These are phyloP conservation scores for Huntiella moniliformis DNA, from an alignment of 2,329 filamentous ascomycete genomes.

Conservation along the genomic window DNA sequence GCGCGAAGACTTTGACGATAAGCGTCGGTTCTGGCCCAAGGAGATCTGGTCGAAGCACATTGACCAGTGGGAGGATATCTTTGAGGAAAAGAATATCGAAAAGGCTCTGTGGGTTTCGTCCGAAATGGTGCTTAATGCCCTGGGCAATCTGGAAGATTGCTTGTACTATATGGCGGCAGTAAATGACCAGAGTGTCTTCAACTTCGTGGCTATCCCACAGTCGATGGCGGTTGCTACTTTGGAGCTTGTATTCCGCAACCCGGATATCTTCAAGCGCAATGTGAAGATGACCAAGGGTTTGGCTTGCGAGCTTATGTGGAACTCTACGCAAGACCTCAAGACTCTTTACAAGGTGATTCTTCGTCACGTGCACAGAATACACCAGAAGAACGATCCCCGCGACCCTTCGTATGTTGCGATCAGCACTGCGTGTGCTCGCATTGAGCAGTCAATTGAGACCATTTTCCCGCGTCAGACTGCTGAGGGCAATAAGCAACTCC, in stretches of 20 bases:
- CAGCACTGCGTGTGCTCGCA: constrained; percentile 68
- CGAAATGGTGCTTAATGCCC: constrained; percentile 82
- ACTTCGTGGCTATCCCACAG: constrained; percentile 95
- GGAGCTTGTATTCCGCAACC: constrained; percentile 83
- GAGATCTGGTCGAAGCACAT: constrained; percentile 97
- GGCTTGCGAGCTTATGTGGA: constrained; percentile 76
- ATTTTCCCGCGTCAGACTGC: constrained; percentile 75
- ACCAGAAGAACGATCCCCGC: constrained; percentile 81
- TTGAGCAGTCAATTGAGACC: constrained; percentile 88
- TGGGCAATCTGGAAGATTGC: constrained; percentile 77
- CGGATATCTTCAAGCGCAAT: constrained; percentile 64
- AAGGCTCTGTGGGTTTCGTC: constrained; percentile 71
- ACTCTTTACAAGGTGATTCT: constrained; percentile 69
- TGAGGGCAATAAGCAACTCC: constrained; percentile 28
- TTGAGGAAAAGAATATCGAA: constrained; percentile 59
- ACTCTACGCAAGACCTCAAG: constrained; percentile 78
- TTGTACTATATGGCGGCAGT: constrained; percentile 95
- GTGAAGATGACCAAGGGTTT: constrained; percentile 95
- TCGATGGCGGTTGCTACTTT: constrained; percentile 93
- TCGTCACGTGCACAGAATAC: constrained; percentile 60
- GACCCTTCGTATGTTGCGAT: constrained; percentile 89
- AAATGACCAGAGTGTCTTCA: constrained; percentile 93
- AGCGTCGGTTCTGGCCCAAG: constrained; percentile 81
- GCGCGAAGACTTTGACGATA: constrained; percentile 73
- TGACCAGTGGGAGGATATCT: constrained; percentile 72